phyloP scores from a whole-genome alignment of 225 moss, liverwort and hornwort species.

The Rhytidiadelphus loreus region DNA sequence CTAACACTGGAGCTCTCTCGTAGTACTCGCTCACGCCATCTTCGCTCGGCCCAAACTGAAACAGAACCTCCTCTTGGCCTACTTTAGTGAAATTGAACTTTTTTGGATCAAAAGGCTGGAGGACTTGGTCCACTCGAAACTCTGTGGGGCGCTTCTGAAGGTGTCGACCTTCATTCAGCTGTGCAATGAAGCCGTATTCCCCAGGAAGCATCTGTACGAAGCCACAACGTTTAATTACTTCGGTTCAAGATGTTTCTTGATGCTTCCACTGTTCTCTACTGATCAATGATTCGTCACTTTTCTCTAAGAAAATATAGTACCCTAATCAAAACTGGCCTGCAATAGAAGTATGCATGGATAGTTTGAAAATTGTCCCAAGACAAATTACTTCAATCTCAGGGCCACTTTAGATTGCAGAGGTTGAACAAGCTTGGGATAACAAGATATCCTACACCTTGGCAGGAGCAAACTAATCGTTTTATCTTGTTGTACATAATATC shows the following conservation, averaged over 20 bases:
- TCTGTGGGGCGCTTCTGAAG: constrained; percentile 83
- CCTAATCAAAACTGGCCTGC: neutral
- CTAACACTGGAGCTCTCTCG: constrained; percentile 29
- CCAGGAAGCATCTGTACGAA: constrained; percentile 59
- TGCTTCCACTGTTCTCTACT: neutral
- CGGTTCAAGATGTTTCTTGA: neutral
- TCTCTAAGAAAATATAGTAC: neutral
- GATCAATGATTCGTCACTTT: neutral
- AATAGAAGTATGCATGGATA: neutral
- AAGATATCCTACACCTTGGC: neutral
- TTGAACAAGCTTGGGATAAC: neutral
- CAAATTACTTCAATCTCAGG: neutral
- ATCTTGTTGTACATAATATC: neutral
- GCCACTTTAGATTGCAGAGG: neutral
- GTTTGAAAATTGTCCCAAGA: neutral
- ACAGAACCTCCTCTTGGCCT: constrained; percentile 60
- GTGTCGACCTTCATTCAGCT: constrained; percentile 86
- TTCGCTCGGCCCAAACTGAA: constrained; percentile 58
- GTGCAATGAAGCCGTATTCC: constrained; percentile 70
- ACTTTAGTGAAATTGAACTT: constrained; percentile 95
- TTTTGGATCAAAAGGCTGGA: constrained; percentile 63
- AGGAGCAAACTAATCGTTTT: neutral
- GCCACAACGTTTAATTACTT: neutral
- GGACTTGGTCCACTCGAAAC: constrained; percentile 77
- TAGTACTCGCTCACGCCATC: constrained; percentile 30